These are phyloP conservation scores for Rhipidocladum racemiflorum DNA, from an alignment of 176 grass and related monocot species.

Conservation along the genomic window DNA sequence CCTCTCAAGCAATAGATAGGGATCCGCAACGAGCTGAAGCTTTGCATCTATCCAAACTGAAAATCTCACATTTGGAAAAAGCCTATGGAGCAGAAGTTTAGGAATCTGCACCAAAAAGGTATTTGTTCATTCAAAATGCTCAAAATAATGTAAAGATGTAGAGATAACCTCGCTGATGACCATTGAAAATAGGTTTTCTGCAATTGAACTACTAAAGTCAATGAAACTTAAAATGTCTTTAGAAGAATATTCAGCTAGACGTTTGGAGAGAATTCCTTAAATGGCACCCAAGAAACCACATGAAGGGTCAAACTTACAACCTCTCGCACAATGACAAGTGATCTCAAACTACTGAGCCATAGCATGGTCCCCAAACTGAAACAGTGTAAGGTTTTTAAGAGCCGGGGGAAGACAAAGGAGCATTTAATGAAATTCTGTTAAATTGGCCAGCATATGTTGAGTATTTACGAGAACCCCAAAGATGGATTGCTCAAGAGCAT, in stretches of 20 bases:
- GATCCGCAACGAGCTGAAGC: constrained; percentile 80
- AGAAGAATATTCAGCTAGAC: neutral
- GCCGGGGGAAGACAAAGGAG: neutral
- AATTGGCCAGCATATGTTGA: neutral
- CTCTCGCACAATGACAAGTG: neutral
- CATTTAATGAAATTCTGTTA: neutral
- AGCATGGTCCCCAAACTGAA: neutral
- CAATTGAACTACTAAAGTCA: neutral
- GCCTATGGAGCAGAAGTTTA: constrained; percentile 95
- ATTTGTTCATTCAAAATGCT: constrained; percentile 29
- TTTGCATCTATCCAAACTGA: constrained; percentile 99
- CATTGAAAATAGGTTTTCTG: constrained; percentile 9
- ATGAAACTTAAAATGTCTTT: neutral
- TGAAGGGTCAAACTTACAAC: neutral
- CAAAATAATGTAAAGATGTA: neutral
- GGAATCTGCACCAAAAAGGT: constrained; percentile 62
- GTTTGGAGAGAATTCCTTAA: neutral
- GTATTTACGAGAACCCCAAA: neutral
- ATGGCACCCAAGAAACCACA: neutral
- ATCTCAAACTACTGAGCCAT: neutral
- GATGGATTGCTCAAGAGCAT: neutral
- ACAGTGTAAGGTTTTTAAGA: neutral
- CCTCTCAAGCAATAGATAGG: constrained; percentile 91
- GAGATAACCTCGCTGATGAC: neutral
- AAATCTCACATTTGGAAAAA: constrained; percentile 87